These are phyloP conservation scores for Verticillium klebahnii DNA, from an alignment of 2,329 filamentous ascomycete genomes.

Conservation along the genomic window DNA sequence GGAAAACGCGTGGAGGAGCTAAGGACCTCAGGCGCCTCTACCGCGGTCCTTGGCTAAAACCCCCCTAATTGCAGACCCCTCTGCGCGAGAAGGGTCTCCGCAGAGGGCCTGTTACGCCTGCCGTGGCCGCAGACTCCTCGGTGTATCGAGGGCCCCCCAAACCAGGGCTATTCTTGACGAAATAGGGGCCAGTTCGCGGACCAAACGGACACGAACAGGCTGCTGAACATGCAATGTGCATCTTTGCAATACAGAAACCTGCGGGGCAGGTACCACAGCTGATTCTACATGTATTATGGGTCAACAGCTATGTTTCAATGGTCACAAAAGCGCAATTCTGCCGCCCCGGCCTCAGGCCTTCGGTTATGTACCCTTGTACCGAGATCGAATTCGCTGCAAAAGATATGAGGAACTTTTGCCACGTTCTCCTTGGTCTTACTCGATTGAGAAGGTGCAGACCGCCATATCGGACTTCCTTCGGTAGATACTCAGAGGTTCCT, in stretches of 20 bases:
- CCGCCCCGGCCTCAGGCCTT: too few species aligned
- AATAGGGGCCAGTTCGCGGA: neutral
- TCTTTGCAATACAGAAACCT: neutral
- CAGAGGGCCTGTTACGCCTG: neutral
- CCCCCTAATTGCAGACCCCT: neutral
- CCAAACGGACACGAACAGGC: neutral
- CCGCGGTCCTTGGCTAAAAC: neutral
- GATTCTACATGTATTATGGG: neutral
- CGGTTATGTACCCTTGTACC: neutral
- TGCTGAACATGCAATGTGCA: neutral
- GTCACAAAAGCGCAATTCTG: neutral
- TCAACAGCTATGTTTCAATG: neutral
- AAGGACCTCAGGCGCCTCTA: neutral
- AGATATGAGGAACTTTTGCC: too few species aligned
- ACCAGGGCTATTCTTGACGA: neutral
- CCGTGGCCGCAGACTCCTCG: neutral
- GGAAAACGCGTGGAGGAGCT: neutral
- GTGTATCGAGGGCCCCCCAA: neutral
- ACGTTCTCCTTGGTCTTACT: too few species aligned
- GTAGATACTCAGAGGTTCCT: too few species aligned
- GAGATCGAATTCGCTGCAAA: too few species aligned
- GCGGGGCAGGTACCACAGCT: neutral
- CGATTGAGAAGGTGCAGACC: too few species aligned
- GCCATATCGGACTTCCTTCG: too few species aligned
- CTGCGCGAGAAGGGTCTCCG: neutral